Evolutionary conservation across 2,329 filamentous ascomycete genomes (phyloP), one percentile per base, ranked within the genome.

Genomic region (Colletotrichum tropicicola): DNA sequence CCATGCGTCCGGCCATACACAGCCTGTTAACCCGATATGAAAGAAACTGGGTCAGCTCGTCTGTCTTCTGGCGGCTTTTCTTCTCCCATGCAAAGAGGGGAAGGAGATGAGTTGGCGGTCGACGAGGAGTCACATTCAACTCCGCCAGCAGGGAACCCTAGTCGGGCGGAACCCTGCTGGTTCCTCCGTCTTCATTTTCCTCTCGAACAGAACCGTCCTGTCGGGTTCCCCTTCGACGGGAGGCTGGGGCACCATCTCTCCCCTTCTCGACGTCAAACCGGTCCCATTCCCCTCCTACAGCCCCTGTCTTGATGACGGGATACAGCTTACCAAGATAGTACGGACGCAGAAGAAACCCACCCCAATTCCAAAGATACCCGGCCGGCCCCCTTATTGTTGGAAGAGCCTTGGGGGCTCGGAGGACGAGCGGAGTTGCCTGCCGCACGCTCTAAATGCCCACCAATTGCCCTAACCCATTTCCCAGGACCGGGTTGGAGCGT

Each of bases 71-170:
- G 41, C 48, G 25, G 44, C 35, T 23, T 45, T 51, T 19, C 41
- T 56, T 41, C 44, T 37, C 57, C 57, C 49, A 35, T 51, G 61
- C 57, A 51, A 30, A 51, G 57, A 65, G 49, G 61, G 61, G 55
- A 39, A 49, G 44, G 35, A 54, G 56, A 55, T 65, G 61, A 65
- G 61, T 61, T 65, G 61, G 61, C 57, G 57, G 61, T 60, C 51
- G 61, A 65, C 55, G 57, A 61, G 61, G 35, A 65, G 49, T 61
- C 56, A 49, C 48, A 60, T 65, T 61, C 57, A 61, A 27, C 45
- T 51, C 49, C 49, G 41, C 49, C 28, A 15, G 19, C 57, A 65
- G 51, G 61, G 61, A 39, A 56, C 61, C 61, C 61, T 13, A 13
- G 61, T 61, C 57, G 17, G 17, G 7, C 12, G 1, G 28, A 21